phyloP scores from a whole-genome alignment of 306 rosid species.

The Fragaria ananassa region DNA sequence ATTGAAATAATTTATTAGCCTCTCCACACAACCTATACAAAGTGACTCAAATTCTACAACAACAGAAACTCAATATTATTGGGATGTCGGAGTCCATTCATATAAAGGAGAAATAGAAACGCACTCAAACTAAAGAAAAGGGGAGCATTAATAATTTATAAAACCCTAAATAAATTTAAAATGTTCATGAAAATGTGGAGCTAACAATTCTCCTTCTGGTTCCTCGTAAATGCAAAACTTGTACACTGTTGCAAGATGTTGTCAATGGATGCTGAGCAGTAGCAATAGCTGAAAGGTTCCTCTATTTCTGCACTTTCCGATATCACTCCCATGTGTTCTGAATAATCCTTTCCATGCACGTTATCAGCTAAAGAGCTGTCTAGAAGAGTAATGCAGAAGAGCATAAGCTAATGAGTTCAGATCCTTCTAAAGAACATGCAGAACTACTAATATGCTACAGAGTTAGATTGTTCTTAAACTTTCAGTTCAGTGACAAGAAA shows the following conservation, averaged over 20 bases:
- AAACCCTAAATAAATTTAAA: conserved; percentile 28
- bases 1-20: conserved; percentile 20
- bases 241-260: conserved; percentile 23
- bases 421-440: background rate
- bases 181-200: conserved; percentile 35
- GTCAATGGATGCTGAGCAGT: conserved; percentile 24
- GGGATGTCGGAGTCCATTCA: conserved; percentile 12
- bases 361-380: conserved; percentile 29
- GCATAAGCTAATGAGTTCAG: conserved; percentile 1
- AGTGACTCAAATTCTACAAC: conserved; percentile 19
- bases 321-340: conserved; percentile 19
- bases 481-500: background rate
- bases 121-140: conserved; percentile 16
- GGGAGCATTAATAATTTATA: conserved; percentile 19
- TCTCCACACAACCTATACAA: conserved; percentile 39
- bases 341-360: conserved; percentile 18
- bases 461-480: background rate
- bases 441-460: background rate
- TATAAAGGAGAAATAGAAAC: conserved; percentile 22
- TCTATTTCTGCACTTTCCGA: conserved; percentile 23
- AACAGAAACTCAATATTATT: conserved; percentile 9
- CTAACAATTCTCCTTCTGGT: conserved; percentile 24
- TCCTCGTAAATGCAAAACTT: conserved; percentile 32
- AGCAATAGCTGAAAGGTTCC: conserved; percentile 27
- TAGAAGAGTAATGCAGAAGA: conserved; percentile 22